Conservation (phyloP, 139 green algal genomes). For the Coelastrella sp. region DNA sequence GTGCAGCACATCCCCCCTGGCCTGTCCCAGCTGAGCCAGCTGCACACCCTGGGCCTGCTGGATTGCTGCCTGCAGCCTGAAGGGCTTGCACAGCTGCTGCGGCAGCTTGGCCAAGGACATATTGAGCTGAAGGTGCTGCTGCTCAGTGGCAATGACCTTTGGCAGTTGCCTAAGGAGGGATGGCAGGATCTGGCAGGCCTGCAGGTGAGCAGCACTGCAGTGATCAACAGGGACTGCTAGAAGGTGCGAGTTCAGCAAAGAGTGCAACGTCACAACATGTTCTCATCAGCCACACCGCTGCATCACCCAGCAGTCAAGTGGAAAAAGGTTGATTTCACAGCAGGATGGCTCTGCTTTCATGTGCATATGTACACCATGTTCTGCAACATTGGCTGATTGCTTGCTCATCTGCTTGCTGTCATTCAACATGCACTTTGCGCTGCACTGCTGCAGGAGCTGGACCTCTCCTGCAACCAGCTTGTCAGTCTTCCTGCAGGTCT, state of each 20-base stretch:
- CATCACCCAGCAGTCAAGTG: too few species aligned
- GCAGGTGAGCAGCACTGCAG: background rate
- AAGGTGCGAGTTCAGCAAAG: too few species aligned
- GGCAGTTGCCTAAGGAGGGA: background rate
- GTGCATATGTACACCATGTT: too few species aligned
- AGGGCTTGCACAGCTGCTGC: background rate
- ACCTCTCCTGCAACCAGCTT: slow-evolving; percentile 5
- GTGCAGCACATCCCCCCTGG: background rate
- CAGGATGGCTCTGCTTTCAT: too few species aligned
- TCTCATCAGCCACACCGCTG: too few species aligned
- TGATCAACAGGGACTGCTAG: too few species aligned
- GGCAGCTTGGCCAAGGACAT: background rate
- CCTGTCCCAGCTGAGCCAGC: slow-evolving; percentile 1
- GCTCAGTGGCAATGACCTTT: slow-evolving; percentile 19
- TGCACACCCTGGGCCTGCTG: background rate
- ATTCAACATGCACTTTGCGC: too few species aligned
- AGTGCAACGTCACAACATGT: too few species aligned
- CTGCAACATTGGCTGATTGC: too few species aligned
- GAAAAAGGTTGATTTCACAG: too few species aligned
- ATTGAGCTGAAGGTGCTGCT: background rate
- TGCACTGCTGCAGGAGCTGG: slow-evolving; percentile 13
- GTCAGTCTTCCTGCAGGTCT: slow-evolving; percentile 1
- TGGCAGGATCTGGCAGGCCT: slow-evolving; percentile 9
- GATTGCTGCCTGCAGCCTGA: background rate
- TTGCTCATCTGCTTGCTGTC: too few species aligned